Base-by-base conservation (phyloP, 148 eudicot species). In the Fallopia convolvulus region DNA sequence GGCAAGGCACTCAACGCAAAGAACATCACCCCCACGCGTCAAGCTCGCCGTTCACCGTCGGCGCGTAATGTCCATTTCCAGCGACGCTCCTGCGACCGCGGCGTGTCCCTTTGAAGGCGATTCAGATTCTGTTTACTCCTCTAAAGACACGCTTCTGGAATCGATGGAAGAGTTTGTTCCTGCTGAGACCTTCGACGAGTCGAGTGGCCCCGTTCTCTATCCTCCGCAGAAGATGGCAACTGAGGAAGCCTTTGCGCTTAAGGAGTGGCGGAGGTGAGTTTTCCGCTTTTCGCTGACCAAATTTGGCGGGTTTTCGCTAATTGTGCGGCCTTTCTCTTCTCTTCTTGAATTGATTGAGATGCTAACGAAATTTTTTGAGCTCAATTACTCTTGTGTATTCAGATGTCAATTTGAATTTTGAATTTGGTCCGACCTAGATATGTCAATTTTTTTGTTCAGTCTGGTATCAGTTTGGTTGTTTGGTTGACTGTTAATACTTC, bases 201-300 rank as follows among this genome's bases (percentile, higher is more conserved):
- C 61, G 44, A 32, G 80, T 61, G 89, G 81, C 40, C 79, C 80
- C 39, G 65, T 79, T 56, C 76, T 84, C 46, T 83, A 80, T 42
- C 76, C 82, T 6, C 84, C 81, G 75, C 70, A 42, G 72, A 83
- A 78, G 70, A 80, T 80, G 39, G 39, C 44, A 30, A 39, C 76
- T 48, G 90, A 83, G 78, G 88, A 83, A 13, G 90, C 88, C 0
- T 76, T 74, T 49, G 86, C 90, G 36, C 83, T 88, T 26, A 78
- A 83, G 74, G 87, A 85, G 75, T 85, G 90, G 88, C 77, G 88
- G 42, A 84, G 90, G 90, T 87, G 77, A 2, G 26, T n/a, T 74
- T 50, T 20, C n/a, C 8, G 21, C 30, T 49, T 30, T 68, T 68
- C 26, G 12, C 49, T 5, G 30, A 20, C 21, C 6, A 12, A 20